These are phyloP conservation scores for Suhomyces sp. DNA, from an alignment of 805 yeast genomes.

Conservation along the genomic window DNA sequence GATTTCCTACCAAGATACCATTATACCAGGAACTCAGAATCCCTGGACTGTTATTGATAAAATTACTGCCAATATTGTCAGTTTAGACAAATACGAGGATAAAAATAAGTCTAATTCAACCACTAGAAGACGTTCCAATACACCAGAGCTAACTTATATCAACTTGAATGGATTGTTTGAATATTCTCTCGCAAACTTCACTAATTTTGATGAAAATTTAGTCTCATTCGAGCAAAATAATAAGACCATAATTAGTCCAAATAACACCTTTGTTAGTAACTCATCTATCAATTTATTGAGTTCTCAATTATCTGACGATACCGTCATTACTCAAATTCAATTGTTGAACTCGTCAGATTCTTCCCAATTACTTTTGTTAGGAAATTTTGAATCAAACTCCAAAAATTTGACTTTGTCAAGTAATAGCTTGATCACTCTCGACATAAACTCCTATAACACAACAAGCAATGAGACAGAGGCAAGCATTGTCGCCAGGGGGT, in stretches of 20 bases:
- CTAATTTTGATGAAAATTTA: constrained; percentile 28
- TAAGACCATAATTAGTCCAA: constrained; percentile 23
- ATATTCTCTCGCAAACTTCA: constrained; percentile 69
- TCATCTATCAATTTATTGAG: constrained; percentile 40
- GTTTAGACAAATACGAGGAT: constrained; percentile 42
- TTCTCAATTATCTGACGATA: constrained; percentile 27
- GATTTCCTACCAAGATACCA: constrained; percentile 24
- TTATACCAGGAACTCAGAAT: constrained; percentile 17
- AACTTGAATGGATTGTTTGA: constrained; percentile 79
- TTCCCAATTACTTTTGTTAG: constrained; percentile 44
- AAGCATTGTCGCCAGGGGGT: no score
- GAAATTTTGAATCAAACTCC: constrained; percentile 42
- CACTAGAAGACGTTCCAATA: constrained; percentile 7
- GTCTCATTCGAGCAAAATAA: constrained; percentile 22
- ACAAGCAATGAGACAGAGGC: constrained; percentile 31
- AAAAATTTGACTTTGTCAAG: constrained; percentile 27
- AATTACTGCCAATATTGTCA: constrained; percentile 49
- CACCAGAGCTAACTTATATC: constrained; percentile 24
- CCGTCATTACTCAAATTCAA: constrained; percentile 33
- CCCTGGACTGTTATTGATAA: constrained; percentile 72
- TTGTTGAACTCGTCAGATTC: constrained; percentile 21
- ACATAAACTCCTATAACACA: constrained; percentile 28
- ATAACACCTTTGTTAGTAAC: constrained; percentile 41
- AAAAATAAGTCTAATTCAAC: constrained; percentile 28
- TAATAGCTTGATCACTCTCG: constrained; percentile 27